Conservation (phyloP, 352 stramenopile genomes). For the Phytopythium montanum region DNA sequence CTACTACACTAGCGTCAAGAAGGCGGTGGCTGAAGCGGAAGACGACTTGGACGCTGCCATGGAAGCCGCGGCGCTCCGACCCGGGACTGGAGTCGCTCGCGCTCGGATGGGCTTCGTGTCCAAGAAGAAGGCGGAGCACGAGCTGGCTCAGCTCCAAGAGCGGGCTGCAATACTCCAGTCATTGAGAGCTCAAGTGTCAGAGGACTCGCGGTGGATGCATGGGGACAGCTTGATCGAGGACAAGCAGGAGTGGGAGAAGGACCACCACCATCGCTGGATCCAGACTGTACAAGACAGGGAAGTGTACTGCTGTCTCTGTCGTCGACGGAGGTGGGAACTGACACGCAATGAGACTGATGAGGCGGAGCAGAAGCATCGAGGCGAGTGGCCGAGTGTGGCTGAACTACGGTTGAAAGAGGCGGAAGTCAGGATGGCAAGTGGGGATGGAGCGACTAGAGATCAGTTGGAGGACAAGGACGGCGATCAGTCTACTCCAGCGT, state of each 20-base stretch:
- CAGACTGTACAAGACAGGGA: slow-evolving; percentile 19
- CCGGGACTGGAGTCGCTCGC: slow-evolving; percentile 8
- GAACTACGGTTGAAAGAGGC: slow-evolving; percentile 42
- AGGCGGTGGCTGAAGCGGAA: slow-evolving; percentile 50
- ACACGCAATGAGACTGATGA: slow-evolving; percentile 41
- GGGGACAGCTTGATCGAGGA: slow-evolving; percentile 18
- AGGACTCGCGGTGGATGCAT: slow-evolving; percentile 13
- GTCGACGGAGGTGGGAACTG: slow-evolving; percentile 58
- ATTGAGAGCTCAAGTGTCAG: slow-evolving; percentile 16
- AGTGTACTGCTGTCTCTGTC: slow-evolving; percentile 61
- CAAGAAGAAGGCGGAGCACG: slow-evolving; percentile 51
- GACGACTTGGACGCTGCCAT: slow-evolving; percentile 47
- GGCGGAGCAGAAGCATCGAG: slow-evolving; percentile 37
- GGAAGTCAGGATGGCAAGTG: slow-evolving; percentile 23
- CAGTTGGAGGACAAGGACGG: not conserved
- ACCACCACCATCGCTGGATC: slow-evolving; percentile 68
- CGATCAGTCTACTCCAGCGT: not conserved
- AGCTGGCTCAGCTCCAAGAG: slow-evolving; percentile 40
- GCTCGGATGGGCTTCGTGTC: slow-evolving; percentile 46
- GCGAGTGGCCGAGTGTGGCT: slow-evolving; percentile 26
- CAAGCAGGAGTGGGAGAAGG: slow-evolving; percentile 65
- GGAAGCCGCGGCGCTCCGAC: slow-evolving; percentile 17
- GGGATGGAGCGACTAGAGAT: slow-evolving; percentile 4
- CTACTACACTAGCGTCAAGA: slow-evolving; percentile 39
- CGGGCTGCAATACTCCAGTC: slow-evolving; percentile 29